phyloP scores from a whole-genome alignment of 306 rosid species.

The Cicer arietinum region DNA sequence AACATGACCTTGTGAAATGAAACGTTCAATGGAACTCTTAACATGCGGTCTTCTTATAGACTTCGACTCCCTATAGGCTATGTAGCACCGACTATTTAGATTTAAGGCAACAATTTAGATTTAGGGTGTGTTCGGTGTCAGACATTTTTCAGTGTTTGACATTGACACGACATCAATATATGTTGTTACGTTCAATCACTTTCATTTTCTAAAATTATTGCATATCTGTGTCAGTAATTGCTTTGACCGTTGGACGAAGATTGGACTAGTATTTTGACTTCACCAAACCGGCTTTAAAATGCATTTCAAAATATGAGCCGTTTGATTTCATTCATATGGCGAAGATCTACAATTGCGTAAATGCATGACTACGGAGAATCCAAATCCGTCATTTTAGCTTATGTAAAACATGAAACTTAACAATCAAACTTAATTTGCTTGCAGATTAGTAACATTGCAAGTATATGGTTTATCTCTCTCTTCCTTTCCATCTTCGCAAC shows the following conservation, averaged over 20 bases:
- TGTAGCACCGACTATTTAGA: too few species aligned
- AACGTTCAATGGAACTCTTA: neutral
- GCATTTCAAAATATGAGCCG: neutral
- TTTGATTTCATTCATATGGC: neutral
- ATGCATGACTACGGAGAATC: neutral
- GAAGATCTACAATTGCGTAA: neutral
- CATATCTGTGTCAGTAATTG: too few species aligned
- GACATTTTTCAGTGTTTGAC: too few species aligned
- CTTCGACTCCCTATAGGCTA: too few species aligned
- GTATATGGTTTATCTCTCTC: conserved; percentile 96
- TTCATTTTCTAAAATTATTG: too few species aligned
- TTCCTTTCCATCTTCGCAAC: conserved; percentile 96
- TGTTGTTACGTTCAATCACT: too few species aligned
- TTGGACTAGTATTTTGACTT: too few species aligned
- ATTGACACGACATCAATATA: too few species aligned
- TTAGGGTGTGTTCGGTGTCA: too few species aligned
- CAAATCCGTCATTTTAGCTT: neutral
- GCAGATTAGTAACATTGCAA: conserved; percentile 97
- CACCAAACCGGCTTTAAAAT: too few species aligned
- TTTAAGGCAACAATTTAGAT: too few species aligned
- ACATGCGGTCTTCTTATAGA: neutral
- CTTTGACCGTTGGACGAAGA: too few species aligned
- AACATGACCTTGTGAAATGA: conserved; percentile 27
- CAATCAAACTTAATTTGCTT: conserved; percentile 29
- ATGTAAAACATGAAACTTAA: neutral